Evolutionary conservation across 164 flowering plant genomes (phyloP), one percentile per base, ranked within the genome.

Genomic region (Magnolia officinalis): DNA sequence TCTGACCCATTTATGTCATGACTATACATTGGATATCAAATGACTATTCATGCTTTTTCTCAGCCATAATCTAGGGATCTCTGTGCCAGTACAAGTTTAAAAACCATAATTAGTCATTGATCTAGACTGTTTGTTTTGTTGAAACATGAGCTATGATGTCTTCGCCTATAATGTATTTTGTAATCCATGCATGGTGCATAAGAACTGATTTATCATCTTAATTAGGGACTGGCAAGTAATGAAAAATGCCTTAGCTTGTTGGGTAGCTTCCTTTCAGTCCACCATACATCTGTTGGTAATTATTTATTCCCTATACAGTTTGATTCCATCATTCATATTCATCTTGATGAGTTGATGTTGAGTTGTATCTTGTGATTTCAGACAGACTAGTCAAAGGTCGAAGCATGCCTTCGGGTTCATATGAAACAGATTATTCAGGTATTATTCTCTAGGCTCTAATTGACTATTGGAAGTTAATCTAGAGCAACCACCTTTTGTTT

Each of bases 201-300:
- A 71, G 59, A 52, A 52, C 24, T 71, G 11, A 37, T 50, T 31
- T 71, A 24, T 71, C 13, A 29, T 81, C 65, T 59, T 69, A 61
- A 70, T 0, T 63, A 81, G 81, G 79, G 81, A 78, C 70, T 78
- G 71, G 71, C 78, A 81, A 31, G 6, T 72, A 65, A 78, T 81
- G 67, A 78, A 73, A 78, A 74, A 70, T 75, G 81, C 77, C 13
- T 72, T 81, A 63, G 81, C 81, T 29, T 71, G 71, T 45, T 81
- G 83, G 83, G 74, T 76, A 24, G 77, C 73, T 63, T 78, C 83
- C 67, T 81, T 81, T 66, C 26, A 24, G 26, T 24, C 26, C 26
- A 24, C 26, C 26, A 24, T 24, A 24, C 26, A 24, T 24, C 26
- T 81, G 24, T 52, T 78, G 83, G 83, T 81, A 81, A 65, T 81